phyloP scores from a whole-genome alignment of 2,329 filamentous ascomycete species.

The Emmonsiellopsis sp. region DNA sequence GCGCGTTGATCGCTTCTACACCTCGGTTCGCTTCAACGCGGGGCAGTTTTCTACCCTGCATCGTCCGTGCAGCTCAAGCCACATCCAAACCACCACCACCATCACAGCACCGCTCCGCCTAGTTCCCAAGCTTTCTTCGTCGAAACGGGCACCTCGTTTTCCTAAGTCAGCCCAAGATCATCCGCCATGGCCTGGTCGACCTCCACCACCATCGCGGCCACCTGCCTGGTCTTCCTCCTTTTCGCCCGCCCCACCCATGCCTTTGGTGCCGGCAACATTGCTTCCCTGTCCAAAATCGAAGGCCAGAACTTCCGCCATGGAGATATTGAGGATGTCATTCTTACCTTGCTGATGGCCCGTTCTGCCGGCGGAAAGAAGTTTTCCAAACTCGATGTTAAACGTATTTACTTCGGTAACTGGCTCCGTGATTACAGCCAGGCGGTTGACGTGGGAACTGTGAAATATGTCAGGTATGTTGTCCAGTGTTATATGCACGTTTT shows the following conservation, averaged over 20 bases:
- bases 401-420: slow-evolving; percentile 96
- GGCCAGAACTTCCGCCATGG: slow-evolving; percentile 84
- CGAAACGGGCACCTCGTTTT: neutral
- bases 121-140: too few relatives aligned
- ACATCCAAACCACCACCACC: too few relatives aligned
- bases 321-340: slow-evolving; percentile 85
- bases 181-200: slow-evolving; percentile 14
- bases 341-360: slow-evolving; percentile 59
- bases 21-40: too few relatives aligned
- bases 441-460: slow-evolving; percentile 85
- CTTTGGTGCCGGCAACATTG: slow-evolving; percentile 85
- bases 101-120: too few relatives aligned
- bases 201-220: slow-evolving; percentile 28
- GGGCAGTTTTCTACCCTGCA: too few relatives aligned
- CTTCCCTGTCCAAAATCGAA: slow-evolving; percentile 67
- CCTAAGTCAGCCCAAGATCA: neutral
- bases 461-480: slow-evolving; percentile 53
- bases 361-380: slow-evolving; percentile 68
- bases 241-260: slow-evolving; percentile 61
- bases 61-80: too few relatives aligned
- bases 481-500: too few relatives aligned
- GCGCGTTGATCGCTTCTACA: too few relatives aligned
- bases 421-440: slow-evolving; percentile 88
- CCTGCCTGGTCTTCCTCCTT: slow-evolving; percentile 49
- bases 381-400: slow-evolving; percentile 74